Evolutionary conservation across 2,329 filamentous ascomycete species (phyloP).

Genomic region (Geosmithia morbida): DNA sequence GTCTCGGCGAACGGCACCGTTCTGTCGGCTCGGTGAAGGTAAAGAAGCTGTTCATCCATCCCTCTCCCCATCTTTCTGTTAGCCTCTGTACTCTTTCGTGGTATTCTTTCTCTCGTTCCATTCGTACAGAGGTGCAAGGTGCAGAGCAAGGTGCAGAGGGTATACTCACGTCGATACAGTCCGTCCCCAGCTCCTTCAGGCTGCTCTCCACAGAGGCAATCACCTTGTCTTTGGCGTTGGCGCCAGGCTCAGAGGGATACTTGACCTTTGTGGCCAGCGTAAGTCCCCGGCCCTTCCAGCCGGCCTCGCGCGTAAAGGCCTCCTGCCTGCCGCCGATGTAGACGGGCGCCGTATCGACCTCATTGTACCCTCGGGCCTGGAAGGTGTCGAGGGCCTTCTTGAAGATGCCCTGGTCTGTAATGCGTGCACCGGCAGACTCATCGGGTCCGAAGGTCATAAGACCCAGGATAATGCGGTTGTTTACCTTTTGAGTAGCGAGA

Average conservation of each 20-base stretch:
- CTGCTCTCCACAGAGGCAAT: constrained; percentile 50
- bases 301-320: constrained; percentile 58
- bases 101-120: too few relatives aligned
- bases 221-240: constrained; percentile 50
- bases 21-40: constrained; percentile 32
- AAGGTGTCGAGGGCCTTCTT: constrained; percentile 61
- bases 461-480: constrained; percentile 64
- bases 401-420: constrained; percentile 53
- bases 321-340: constrained; percentile 66
- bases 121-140: too few relatives aligned
- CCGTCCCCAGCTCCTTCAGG: constrained; percentile 56
- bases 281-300: constrained; percentile 67
- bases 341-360: constrained; percentile 68
- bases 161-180: constrained; percentile 53
- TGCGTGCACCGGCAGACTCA: constrained; percentile 46
- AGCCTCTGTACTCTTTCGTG: too few relatives aligned
- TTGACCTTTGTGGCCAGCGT: constrained; percentile 62
- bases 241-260: constrained; percentile 47
- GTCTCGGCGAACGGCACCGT: constrained; percentile 67
- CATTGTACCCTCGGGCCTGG: constrained; percentile 66
- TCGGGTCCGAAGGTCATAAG: constrained; percentile 74
- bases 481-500: constrained; percentile 27
- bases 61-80: too few relatives aligned
- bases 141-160: too few relatives aligned
- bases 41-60: constrained; percentile 14